These are phyloP conservation scores for Leccinum boreale DNA, from an alignment of 768 basidiomycete genomes.

Conservation along the genomic window DNA sequence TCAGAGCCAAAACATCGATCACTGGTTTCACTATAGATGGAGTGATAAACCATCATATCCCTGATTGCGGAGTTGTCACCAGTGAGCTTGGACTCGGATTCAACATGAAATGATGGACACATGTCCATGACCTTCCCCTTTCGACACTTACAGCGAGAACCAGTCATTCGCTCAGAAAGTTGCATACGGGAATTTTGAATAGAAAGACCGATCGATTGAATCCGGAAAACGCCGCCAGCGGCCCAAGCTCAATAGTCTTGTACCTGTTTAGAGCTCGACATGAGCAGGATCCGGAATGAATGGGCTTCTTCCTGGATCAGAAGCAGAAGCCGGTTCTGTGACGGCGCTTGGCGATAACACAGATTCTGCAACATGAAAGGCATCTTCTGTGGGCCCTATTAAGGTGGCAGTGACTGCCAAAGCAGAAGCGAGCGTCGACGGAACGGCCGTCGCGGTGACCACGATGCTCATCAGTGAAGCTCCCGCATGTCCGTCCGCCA, in stretches of 20 bases:
- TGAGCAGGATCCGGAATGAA: slow-evolving; percentile 3
- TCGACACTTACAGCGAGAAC: neutral
- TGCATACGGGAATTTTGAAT: neutral
- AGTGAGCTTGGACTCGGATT: neutral
- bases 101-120: neutral
- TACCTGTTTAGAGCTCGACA: slow-evolving; percentile 16
- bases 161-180: neutral
- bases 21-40: neutral
- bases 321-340: neutral
- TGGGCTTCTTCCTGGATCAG: neutral
- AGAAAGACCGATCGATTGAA: neutral
- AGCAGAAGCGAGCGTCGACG: slow-evolving; percentile 13
- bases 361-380: neutral
- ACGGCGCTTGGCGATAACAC: neutral
- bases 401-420: slow-evolving; percentile 5
- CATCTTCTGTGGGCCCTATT: neutral
- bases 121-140: neutral
- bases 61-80: neutral
- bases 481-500: neutral
- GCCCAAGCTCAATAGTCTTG: neutral
- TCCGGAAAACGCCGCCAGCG: neutral
- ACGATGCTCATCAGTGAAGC: slow-evolving; percentile 8
- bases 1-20: neutral
- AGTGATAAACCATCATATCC: neutral
- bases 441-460: neutral